phyloP scores from a whole-genome alignment of 495 filamentous ascomycete genomes.

The Xylaria cubensis region DNA sequence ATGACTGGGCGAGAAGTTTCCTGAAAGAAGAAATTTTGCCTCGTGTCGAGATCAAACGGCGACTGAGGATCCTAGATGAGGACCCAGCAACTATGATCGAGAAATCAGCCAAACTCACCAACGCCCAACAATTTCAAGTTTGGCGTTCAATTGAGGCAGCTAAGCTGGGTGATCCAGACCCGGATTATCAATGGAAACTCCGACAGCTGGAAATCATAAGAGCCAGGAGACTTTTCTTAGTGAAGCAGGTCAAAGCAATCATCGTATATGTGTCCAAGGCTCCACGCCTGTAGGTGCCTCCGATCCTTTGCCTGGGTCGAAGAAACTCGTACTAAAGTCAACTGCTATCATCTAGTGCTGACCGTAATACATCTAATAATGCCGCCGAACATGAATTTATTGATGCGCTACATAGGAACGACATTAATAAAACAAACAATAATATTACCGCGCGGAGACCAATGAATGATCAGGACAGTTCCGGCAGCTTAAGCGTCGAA shows the following conservation, averaged over 20 bases:
- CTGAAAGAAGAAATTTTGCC: neutral
- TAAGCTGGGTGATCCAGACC: neutral
- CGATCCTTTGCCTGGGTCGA: neutral
- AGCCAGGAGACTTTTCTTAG: neutral
- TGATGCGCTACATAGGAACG: neutral
- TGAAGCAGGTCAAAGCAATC: neutral
- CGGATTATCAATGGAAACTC: neutral
- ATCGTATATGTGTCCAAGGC: slow-evolving; percentile 7
- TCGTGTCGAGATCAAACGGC: neutral
- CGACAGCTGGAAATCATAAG: neutral
- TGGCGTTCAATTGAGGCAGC: slow-evolving; percentile 5
- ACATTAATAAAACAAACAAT: neutral
- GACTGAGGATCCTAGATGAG: slow-evolving; percentile 5
- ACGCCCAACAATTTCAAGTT: neutral
- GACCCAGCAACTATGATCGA: neutral
- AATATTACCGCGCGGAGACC: neutral
- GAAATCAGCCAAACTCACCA: neutral
- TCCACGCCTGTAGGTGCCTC: neutral
- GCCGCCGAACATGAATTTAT: neutral
- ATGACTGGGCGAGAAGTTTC: neutral
- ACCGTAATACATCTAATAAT: neutral
- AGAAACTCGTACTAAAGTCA: neutral
- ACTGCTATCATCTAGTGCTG: neutral
- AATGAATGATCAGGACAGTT: neutral
- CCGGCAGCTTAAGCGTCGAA: neutral